These are phyloP conservation scores for Tetrapisispora arboricola DNA, from an alignment of 805 yeast genomes.

Conservation along the genomic window DNA sequence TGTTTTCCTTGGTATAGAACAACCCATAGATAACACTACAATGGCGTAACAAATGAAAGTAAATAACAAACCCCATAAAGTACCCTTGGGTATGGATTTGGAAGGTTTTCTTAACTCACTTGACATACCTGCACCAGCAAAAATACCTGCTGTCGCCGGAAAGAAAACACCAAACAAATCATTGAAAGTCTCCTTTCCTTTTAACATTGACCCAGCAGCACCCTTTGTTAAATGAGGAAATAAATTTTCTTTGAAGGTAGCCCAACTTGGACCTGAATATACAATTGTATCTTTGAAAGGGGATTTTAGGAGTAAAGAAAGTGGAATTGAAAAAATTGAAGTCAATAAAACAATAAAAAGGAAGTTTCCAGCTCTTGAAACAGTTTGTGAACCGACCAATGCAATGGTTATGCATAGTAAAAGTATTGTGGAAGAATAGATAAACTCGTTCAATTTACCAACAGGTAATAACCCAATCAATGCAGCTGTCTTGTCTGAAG, in stretches of 20 bases:
- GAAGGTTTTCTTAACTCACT: slow-evolving; percentile 86
- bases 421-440: slow-evolving; percentile 62
- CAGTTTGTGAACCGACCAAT: slow-evolving; percentile 68
- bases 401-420: slow-evolving; percentile 67
- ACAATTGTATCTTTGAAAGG: slow-evolving; percentile 46
- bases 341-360: slow-evolving; percentile 55
- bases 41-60: slow-evolving; percentile 68
- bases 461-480: slow-evolving; percentile 52
- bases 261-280: slow-evolving; percentile 70
- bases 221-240: slow-evolving; percentile 76
- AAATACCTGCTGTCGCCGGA: slow-evolving; percentile 97
- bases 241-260: slow-evolving; percentile 54
- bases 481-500: slow-evolving; percentile 32
- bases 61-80: slow-evolving; percentile 67
- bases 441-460: slow-evolving; percentile 56
- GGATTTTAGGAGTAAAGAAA: slow-evolving; percentile 55
- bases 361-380: slow-evolving; percentile 71
- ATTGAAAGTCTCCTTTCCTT: slow-evolving; percentile 60
- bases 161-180: slow-evolving; percentile 90
- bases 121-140: slow-evolving; percentile 98
- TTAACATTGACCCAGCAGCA: slow-evolving; percentile 78
- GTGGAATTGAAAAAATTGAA: slow-evolving; percentile 73
- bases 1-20: slow-evolving; percentile 68
- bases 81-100: slow-evolving; percentile 86
- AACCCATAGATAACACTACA: slow-evolving; percentile 77